These are phyloP conservation scores for Trichosporon coremiiforme DNA, from an alignment of 1,284 basidiomycete genomes.

Conservation along the genomic window DNA sequence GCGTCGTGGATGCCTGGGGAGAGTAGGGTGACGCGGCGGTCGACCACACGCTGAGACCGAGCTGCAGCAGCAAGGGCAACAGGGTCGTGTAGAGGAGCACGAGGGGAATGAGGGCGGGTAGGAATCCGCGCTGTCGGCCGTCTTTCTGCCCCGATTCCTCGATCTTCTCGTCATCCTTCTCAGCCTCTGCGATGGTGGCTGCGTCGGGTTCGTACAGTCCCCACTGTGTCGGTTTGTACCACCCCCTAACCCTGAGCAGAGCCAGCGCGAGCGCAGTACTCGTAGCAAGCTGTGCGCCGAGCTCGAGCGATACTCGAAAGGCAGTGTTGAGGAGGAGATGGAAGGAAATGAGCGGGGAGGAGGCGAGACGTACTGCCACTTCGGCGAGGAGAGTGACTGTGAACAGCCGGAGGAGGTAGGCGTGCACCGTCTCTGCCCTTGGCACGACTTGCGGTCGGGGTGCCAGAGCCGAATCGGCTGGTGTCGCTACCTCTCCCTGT, in stretches of 20 bases:
- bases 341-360: background rate
- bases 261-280: conserved; percentile 38
- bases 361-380: conserved; percentile 31
- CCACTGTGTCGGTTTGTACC: conserved; percentile 33
- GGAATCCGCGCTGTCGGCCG: conserved; percentile 44
- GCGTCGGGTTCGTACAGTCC: background rate
- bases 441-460: background rate
- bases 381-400: conserved; percentile 40
- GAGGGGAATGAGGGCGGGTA: conserved; percentile 70
- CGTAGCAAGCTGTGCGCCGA: conserved; percentile 41
- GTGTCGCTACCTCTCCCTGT: background rate
- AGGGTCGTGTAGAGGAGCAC: conserved; percentile 83
- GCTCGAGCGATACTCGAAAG: conserved; percentile 33
- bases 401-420: conserved; percentile 27
- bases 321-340: conserved; percentile 2
- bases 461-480: too few species aligned
- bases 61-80: conserved; percentile 79
- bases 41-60: conserved; percentile 77
- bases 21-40: conserved; percentile 38
- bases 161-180: too few species aligned
- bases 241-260: conserved; percentile 34
- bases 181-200: background rate
- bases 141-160: conserved; percentile 22
- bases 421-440: background rate
- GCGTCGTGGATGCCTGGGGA: background rate